phyloP scores from a whole-genome alignment of 2,329 filamentous ascomycete genomes.

The Erysiphe neolycopersici region DNA sequence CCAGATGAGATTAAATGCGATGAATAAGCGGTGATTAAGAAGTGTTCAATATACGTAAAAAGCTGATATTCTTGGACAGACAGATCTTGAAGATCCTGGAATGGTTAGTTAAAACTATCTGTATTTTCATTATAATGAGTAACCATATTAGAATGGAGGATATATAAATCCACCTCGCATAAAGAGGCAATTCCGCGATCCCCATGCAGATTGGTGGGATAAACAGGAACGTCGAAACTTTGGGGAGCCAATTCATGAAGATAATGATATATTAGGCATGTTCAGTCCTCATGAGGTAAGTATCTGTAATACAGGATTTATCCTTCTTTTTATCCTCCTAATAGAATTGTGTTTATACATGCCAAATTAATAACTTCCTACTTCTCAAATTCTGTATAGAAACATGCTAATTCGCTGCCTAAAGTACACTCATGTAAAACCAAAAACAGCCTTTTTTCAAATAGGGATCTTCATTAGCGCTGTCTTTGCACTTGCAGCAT shows the following conservation, averaged over 20 bases:
- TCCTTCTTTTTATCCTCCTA: no score
- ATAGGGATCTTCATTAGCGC: slow-evolving; percentile 37
- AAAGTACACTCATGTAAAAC: slow-evolving; percentile 49
- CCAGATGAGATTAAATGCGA: background rate
- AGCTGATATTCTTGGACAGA: slow-evolving; percentile 5
- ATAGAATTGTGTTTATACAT: no score
- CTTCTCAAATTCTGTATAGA: no score
- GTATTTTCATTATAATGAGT: background rate
- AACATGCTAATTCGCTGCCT: background rate
- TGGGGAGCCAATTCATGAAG: slow-evolving; percentile 87
- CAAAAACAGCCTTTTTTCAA: slow-evolving; percentile 42
- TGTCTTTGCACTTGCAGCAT: slow-evolving; percentile 37
- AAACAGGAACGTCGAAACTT: slow-evolving; percentile 93
- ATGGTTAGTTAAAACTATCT: slow-evolving; percentile 23
- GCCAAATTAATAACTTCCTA: no score
- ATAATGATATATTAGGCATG: slow-evolving; percentile 76
- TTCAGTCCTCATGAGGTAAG: slow-evolving; percentile 48
- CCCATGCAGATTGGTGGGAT: slow-evolving; percentile 88
- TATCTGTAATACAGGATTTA: background rate
- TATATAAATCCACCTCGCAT: slow-evolving; percentile 54
- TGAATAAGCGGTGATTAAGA: background rate
- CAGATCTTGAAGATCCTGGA: slow-evolving; percentile 35
- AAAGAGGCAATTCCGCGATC: slow-evolving; percentile 83
- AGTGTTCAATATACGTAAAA: background rate
- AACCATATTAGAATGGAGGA: slow-evolving; percentile 41